Percentiles rank a stretch among this genome's conserved stretches.
Evolutionary conservation across 305 asterid species (phyloP).

Genomic region (Fraxinus sp.): DNA sequence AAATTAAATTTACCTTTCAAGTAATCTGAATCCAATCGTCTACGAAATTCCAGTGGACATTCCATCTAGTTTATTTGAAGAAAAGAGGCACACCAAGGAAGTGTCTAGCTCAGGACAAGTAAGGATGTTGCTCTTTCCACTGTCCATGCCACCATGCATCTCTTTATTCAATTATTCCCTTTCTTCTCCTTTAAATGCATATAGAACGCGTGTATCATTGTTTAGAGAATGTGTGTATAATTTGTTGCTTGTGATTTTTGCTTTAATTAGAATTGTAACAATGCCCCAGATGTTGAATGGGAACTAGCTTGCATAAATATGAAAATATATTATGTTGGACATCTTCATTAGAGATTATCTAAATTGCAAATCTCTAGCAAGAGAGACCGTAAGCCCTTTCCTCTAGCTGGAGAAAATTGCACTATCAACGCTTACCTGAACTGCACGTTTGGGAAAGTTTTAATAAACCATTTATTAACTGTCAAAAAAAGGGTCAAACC

Average conservation of each 20-base stretch:
- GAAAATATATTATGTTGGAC: background rate
- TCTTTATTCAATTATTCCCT: no score
- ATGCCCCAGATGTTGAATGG: background rate
- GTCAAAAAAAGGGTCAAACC: no score
- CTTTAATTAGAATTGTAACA: background rate
- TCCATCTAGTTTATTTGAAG: conserved; percentile 70
- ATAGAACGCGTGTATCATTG: background rate
- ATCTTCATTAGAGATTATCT: background rate
- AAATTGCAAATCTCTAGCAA: background rate
- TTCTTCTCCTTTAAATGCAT: background rate
- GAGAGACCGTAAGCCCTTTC: background rate
- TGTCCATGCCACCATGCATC: no score
- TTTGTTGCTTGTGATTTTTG: background rate
- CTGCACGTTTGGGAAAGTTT: background rate
- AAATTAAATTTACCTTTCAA: background rate
- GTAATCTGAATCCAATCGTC: background rate
- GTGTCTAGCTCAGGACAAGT: conserved; percentile 84
- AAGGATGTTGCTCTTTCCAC: conserved; percentile 25
- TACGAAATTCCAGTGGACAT: conserved; percentile 64
- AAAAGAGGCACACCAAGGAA: conserved; percentile 57
- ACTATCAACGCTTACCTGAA: background rate
- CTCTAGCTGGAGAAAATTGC: background rate
- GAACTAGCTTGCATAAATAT: background rate
- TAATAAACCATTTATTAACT: background rate
- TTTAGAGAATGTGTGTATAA: background rate